Conservation (phyloP, 2,329 filamentous ascomycete genomes). For the Colletotrichum sp. region DNA sequence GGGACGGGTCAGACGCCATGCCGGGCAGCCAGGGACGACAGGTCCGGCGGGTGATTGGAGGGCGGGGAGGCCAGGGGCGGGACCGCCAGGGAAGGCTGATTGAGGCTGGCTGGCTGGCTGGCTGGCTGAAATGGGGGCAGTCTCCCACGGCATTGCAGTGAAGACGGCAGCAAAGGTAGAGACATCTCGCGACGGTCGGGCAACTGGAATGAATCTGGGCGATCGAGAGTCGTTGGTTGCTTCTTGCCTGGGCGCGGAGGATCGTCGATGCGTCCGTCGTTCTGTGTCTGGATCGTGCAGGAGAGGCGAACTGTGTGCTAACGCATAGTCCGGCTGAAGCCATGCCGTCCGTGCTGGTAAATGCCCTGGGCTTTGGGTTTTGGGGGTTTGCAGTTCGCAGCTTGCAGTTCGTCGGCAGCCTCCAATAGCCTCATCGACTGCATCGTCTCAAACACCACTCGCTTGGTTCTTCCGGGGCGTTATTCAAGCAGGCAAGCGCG, state of each 20-base stretch:
- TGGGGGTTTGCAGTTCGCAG: neutral
- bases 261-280: slow-evolving; percentile 14
- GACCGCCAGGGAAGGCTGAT: slow-evolving; percentile 4
- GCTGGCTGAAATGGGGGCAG: neutral
- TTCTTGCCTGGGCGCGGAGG: neutral
- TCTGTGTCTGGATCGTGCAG: slow-evolving; percentile 6
- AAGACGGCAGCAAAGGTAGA: neutral
- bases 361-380: neutral
- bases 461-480: neutral
- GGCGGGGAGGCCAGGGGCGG: neutral
- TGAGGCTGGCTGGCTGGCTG: slow-evolving; percentile 1
- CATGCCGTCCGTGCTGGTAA: slow-evolving; percentile 6
- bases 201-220: neutral
- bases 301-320: neutral
- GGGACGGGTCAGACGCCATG: neutral
- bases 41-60: neutral
- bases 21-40: neutral
- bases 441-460: slow-evolving; percentile 1
- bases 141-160: neutral
- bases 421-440: neutral
- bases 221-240: neutral
- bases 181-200: neutral
- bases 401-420: neutral
- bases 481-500: neutral
- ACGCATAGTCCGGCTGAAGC: slow-evolving; percentile 9